phyloP scores from a whole-genome alignment of 2,329 filamentous ascomycete genomes.

The Penicillium sp. region DNA sequence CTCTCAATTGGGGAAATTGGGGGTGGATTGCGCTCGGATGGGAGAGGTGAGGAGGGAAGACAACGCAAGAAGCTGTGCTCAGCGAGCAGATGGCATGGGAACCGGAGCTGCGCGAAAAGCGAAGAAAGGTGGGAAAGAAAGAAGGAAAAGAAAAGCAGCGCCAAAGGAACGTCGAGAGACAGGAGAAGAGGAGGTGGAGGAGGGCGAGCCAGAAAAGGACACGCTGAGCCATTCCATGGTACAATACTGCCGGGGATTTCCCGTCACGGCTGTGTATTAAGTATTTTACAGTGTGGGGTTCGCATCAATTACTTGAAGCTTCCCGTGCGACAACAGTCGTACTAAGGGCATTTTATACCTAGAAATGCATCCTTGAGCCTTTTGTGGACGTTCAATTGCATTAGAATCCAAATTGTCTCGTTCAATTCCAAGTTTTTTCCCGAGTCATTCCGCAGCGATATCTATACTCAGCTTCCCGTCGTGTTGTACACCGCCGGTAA shows the following conservation, averaged over 20 bases:
- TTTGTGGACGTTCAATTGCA: too few relatives aligned
- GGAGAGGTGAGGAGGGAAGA: background rate
- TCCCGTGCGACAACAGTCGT: too few relatives aligned
- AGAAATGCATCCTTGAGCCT: background rate
- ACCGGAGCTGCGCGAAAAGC: conserved; percentile 10
- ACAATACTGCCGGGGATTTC: conserved; percentile 15
- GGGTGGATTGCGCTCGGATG: conserved; percentile 16
- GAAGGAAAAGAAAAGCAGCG: conserved; percentile 8
- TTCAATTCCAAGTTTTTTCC: too few relatives aligned
- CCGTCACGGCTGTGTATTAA: background rate
- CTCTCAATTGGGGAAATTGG: conserved; percentile 7
- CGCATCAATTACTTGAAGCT: background rate
- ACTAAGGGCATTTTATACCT: background rate
- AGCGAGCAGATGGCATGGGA: conserved; percentile 10
- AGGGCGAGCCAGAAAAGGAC: conserved; percentile 24
- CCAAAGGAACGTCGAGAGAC: conserved; percentile 20
- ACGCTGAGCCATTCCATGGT: conserved; percentile 20
- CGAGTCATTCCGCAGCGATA: too few relatives aligned
- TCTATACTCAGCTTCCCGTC: too few relatives aligned
- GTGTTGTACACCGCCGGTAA: background rate
- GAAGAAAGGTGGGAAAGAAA: conserved; percentile 8
- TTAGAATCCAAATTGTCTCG: too few relatives aligned
- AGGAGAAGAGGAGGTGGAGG: conserved; percentile 16
- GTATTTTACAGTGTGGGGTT: background rate
- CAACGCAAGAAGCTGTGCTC: conserved; percentile 7